Evolutionary conservation across 306 rosid species (phyloP), one percentile per base, ranked within the genome.

Genomic region (Purshia tridentata): DNA sequence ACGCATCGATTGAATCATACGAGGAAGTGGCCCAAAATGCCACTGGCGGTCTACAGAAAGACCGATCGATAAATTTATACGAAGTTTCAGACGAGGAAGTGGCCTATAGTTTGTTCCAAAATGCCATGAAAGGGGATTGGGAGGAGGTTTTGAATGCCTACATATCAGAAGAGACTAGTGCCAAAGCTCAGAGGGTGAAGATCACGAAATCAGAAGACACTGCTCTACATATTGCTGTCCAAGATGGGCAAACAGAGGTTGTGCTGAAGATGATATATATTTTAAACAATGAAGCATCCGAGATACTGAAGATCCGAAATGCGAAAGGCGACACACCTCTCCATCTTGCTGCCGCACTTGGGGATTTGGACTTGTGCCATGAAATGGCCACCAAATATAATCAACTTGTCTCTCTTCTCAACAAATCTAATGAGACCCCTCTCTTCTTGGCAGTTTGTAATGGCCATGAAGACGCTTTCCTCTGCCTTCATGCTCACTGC

Each of bases 191-290:
- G 4, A 76, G 69, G 35, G 78, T 80, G 3, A 82, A 70, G 84
- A 79, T 82, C 59, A 82, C 89, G 23, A 79, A 74, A 72, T 57
- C 67, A 65, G 78, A 76, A 45, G 89, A 85, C 74, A 79, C 84
- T 6, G 76, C 67, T 42, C 11, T 85, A 49, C 89, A 82, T 62
- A 63, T 77, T 11, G 82, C 86, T 13, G 75, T n/a, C n/a, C n/a
- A n/a, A n/a, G 66, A 62, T 6, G 83, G 72, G 9, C 86, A 81
- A 76, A 85, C 82, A 0, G 1, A 8, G 1, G 71, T 76, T 70
- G 80, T 82, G n/a, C n/a, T n/a, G n/a, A n/a, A n/a, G n/a, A n/a
- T n/a, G n/a, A n/a, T n/a, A n/a, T n/a, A n/a, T n/a, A 50, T n/a
- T n/a, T n/a, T n/a, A n/a, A n/a, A n/a, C n/a, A n/a, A n/a, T n/a